Evolutionary conservation across 2,329 filamentous ascomycete species (phyloP).

Genomic region (Xylariaceae sp.): DNA sequence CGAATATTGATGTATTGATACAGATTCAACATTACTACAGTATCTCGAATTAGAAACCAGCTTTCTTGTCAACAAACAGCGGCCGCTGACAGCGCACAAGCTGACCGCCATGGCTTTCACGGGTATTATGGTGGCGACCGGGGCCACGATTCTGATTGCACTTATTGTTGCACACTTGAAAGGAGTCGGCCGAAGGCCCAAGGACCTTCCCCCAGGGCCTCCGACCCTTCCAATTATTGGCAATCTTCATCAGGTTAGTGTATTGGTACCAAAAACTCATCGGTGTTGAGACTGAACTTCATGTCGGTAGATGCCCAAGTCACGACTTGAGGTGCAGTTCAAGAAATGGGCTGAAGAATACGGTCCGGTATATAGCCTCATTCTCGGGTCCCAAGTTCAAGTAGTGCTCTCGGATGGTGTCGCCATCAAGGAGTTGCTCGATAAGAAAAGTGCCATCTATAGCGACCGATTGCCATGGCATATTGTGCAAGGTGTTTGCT

Average conservation of each 20-base stretch:
- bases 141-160: too few relatives aligned
- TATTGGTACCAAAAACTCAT: not conserved
- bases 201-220: conserved; percentile 5
- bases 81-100: too few relatives aligned
- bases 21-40: too few relatives aligned
- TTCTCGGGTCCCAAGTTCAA: conserved; percentile 5
- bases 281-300: not conserved
- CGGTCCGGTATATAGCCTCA: conserved; percentile 5
- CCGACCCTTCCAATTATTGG: conserved; percentile 7
- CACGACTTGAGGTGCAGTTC: conserved; percentile 2
- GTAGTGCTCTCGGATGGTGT: conserved; percentile 4
- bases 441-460: conserved; percentile 6
- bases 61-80: too few relatives aligned
- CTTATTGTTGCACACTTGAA: not conserved
- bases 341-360: conserved; percentile 11
- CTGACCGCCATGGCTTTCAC: too few relatives aligned
- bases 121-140: too few relatives aligned
- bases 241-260: conserved; percentile 5
- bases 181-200: not conserved
- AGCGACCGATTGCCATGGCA: not conserved
- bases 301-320: not conserved
- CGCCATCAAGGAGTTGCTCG: conserved; percentile 3
- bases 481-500: not conserved
- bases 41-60: too few relatives aligned
- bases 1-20: too few relatives aligned